Conservation (phyloP, 371 early-diverging fungal genomes). For the Smittium mucronatum region DNA sequence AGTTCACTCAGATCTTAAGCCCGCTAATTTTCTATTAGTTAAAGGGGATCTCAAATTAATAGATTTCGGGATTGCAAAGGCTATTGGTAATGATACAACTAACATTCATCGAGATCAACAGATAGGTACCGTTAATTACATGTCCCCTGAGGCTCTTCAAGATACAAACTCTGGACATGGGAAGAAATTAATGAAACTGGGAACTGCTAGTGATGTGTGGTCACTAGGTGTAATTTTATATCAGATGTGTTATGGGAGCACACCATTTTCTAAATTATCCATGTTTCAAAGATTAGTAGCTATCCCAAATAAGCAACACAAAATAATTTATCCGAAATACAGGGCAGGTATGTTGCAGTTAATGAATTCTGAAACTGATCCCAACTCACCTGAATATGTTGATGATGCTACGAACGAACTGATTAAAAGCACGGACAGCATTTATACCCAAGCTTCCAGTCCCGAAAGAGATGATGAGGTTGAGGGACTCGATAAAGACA, state of each 20-base stretch:
- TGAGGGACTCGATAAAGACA: no score
- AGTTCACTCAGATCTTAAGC: slow-evolving; percentile 93
- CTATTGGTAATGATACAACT: slow-evolving; percentile 88
- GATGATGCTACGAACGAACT: slow-evolving; percentile 3
- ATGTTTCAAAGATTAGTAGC: slow-evolving; percentile 49
- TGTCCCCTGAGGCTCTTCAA: slow-evolving; percentile 87
- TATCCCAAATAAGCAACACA: slow-evolving; percentile 51
- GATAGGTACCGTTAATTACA: slow-evolving; percentile 93
- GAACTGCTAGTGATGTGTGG: slow-evolving; percentile 88
- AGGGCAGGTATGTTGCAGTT: slow-evolving; percentile 27
- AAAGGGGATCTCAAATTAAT: slow-evolving; percentile 79
- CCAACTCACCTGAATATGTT: slow-evolving; percentile 15
- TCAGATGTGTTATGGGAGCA: slow-evolving; percentile 82
- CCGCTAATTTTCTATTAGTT: slow-evolving; percentile 85
- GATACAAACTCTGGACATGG: slow-evolving; percentile 24
- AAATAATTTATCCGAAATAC: slow-evolving; percentile 42
- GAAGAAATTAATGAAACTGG: slow-evolving; percentile 37
- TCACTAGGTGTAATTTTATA: slow-evolving; percentile 95
- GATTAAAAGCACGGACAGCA: not conserved
- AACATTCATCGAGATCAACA: slow-evolving; percentile 82
- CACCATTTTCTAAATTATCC: slow-evolving; percentile 69
- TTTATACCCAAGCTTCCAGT: not conserved
- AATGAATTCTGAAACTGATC: slow-evolving; percentile 18
- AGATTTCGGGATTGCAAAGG: slow-evolving; percentile 98
- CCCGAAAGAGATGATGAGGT: not conserved